Base-by-base conservation (phyloP, 192 early-diverging fungal genomes). In the Backusella luteola region DNA sequence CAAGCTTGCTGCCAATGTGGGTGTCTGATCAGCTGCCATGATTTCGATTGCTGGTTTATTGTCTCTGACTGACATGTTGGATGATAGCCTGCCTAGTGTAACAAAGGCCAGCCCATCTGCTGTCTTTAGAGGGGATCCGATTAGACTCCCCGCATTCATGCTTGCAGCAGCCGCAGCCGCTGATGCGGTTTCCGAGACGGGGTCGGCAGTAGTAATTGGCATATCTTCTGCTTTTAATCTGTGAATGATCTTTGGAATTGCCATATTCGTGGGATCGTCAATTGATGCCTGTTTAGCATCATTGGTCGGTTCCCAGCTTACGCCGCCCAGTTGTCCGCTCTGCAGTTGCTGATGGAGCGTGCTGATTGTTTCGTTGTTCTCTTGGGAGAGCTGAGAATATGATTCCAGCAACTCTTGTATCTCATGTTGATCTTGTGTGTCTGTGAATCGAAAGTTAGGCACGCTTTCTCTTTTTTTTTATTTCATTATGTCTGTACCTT, bases 321-420 rank as follows among this genome's bases (percentile, higher is more conserved):
- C 11, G 5, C 9, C 23, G 11, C 23, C 4, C 12, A 63, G 15
- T 26, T 63, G 23, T 5, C 56, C 56, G 14, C 23, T 49, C 9
- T 56, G 35, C 1, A 76, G n/a, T 29, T 76, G 21, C 7, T 38
- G 56, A 32, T 29, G 73, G 35, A 73, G 53, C 8, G 56, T 74
- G 14, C 26, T 35, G 6, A 78, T 29, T 11, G 26, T 34, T 69
- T 81, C 71, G n/a, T 34, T 42, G 21, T 63, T 72, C 32, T 77
- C 29, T 42, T 77, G 79, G 7, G 78, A 39, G 35, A 80, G 34
- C 66, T 83, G 73, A 23, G 75, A 35, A 67, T 83, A 83, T 21
- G 80, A 81, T 39, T 79, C 70, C 32, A 84, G 66, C 26, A 84
- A 36, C 41, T 76, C 78, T 23, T 78, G 83, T 67, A 80, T 73